phyloP scores from a whole-genome alignment of 1,284 basidiomycete genomes.

The Cutaneotrichosporon mucoides region DNA sequence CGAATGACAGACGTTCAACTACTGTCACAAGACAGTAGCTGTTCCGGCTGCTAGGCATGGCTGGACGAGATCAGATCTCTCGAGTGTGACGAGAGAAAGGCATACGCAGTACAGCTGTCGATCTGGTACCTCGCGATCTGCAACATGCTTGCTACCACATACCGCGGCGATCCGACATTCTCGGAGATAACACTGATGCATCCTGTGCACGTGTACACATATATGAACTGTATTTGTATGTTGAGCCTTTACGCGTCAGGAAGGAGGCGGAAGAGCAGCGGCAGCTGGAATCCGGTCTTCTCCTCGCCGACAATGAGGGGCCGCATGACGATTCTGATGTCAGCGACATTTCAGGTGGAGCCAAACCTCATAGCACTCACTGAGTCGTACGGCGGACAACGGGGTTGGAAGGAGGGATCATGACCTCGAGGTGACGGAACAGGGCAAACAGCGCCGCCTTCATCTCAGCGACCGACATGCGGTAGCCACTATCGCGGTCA shows the following conservation, averaged over 20 bases:
- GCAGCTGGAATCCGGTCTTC: slow-evolving; percentile 44
- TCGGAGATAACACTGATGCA: neutral
- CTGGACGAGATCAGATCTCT: too few species aligned
- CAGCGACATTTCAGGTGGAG: neutral
- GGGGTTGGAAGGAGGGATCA: slow-evolving; percentile 49
- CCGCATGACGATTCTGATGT: slow-evolving; percentile 42
- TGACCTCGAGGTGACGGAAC: slow-evolving; percentile 57
- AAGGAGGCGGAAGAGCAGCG: slow-evolving; percentile 29
- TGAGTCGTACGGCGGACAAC: slow-evolving; percentile 5
- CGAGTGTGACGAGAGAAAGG: too few species aligned
- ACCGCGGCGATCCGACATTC: too few species aligned
- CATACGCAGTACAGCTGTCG: too few species aligned
- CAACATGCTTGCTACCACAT: too few species aligned
- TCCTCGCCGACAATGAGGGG: slow-evolving; percentile 42
- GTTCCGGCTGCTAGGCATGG: too few species aligned
- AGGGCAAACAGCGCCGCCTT: slow-evolving; percentile 60
- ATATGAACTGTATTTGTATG: neutral
- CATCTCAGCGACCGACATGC: slow-evolving; percentile 65
- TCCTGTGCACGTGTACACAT: neutral
- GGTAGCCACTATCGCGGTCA: slow-evolving; percentile 52
- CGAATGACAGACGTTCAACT: too few species aligned
- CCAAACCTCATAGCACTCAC: slow-evolving; percentile 21
- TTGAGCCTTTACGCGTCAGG: neutral
- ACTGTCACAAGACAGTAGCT: too few species aligned
- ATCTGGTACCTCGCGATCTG: too few species aligned